These are phyloP conservation scores for Ophiostoma himal-ulmi DNA, from an alignment of 2,329 filamentous ascomycete species.

Conservation along the genomic window DNA sequence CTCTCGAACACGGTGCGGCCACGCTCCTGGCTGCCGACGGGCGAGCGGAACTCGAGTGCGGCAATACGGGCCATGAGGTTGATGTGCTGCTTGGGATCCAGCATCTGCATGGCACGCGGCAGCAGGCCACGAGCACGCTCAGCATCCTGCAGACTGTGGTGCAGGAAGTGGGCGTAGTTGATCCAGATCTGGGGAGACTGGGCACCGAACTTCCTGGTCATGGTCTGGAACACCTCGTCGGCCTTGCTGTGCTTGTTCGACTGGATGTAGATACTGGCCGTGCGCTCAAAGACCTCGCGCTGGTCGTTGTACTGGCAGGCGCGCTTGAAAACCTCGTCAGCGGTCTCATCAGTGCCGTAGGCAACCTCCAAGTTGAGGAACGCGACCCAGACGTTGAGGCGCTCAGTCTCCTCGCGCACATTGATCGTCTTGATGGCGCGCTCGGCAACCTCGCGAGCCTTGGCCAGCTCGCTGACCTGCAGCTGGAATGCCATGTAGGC, in stretches of 20 bases:
- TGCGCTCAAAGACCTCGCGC: constrained; percentile 79
- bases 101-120: constrained; percentile 74
- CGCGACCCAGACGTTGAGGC: constrained; percentile 92
- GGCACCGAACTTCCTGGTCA: constrained; percentile 84
- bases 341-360: constrained; percentile 74
- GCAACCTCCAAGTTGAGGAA: constrained; percentile 90
- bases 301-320: constrained; percentile 92
- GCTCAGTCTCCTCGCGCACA: constrained; percentile 84
- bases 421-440: constrained; percentile 87
- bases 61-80: constrained; percentile 82
- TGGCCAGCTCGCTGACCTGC: constrained; percentile 80
- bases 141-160: constrained; percentile 63
- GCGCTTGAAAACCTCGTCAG: constrained; percentile 83
- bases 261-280: constrained; percentile 92
- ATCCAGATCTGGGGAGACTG: constrained; percentile 76
- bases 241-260: constrained; percentile 83
- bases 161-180: constrained; percentile 92
- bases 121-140: constrained; percentile 74
- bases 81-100: constrained; percentile 61
- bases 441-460: constrained; percentile 83
- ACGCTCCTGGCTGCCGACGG: constrained; percentile 77
- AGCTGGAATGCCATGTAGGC: constrained; percentile 99
- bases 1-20: constrained; percentile 93
- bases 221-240: constrained; percentile 76
- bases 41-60: constrained; percentile 81